phyloP scores from a whole-genome alignment of 2,329 filamentous ascomycete genomes.

The Colletotrichum sp. region DNA sequence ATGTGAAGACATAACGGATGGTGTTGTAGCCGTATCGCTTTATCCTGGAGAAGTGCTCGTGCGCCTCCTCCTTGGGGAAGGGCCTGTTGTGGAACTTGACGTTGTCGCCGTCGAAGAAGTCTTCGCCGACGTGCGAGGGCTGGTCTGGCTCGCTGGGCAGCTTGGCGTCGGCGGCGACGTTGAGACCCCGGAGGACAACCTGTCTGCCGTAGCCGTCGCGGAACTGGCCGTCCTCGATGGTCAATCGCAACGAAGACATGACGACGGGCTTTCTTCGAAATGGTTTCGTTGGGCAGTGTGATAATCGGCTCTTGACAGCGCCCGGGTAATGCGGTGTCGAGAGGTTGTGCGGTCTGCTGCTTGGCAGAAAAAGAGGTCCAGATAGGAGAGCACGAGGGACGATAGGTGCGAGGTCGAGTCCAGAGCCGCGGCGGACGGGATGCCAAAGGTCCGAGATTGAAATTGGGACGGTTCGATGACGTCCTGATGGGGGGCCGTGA shows the following conservation, averaged over 20 bases:
- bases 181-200: constrained; percentile 90
- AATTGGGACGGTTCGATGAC: constrained; percentile 21
- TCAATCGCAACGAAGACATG: constrained; percentile 80
- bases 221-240: constrained; percentile 86
- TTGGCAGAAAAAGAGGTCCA: neutral
- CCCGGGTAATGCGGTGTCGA: neutral
- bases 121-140: constrained; percentile 77
- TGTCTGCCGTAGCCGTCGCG: constrained; percentile 83
- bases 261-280: neutral
- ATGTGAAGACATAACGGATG: constrained; percentile 95
- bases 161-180: constrained; percentile 90
- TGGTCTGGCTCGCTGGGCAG: constrained; percentile 81
- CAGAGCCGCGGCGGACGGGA: constrained; percentile 2
- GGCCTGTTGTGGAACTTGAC: constrained; percentile 89
- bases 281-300: neutral
- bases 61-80: constrained; percentile 82
- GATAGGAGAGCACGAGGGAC: constrained; percentile 6
- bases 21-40: constrained; percentile 95
- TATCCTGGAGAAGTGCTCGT: constrained; percentile 83
- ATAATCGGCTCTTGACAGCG: neutral
- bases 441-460: constrained; percentile 17
- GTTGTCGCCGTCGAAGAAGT: constrained; percentile 92
- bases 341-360: neutral
- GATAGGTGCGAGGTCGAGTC: neutral
- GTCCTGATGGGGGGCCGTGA: constrained; percentile 10